Evolutionary conservation across 805 yeast genomes (phyloP), one percentile per base, ranked within the genome.

Genomic region (Wickerhamiella azymoides): DNA sequence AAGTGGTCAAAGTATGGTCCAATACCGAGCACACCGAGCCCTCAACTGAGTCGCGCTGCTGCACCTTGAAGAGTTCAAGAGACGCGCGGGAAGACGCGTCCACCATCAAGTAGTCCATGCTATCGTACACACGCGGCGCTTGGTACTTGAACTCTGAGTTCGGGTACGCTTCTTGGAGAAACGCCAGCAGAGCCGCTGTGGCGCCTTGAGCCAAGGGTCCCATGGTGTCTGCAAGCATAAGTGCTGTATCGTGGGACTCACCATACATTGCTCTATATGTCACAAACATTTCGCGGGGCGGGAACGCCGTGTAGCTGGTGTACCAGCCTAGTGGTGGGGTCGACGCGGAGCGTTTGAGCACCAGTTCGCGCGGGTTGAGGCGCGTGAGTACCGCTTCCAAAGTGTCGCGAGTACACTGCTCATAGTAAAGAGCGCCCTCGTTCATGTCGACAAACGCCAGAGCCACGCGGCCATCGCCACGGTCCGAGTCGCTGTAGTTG

Each of bases 381-480:
- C 96, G 70, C 0, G 89, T 69, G 1, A 92, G 64, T 36, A 84
- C 84, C 5, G 92, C 72, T 42, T 78, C 69, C 2, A 88, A 62
- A 21, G 77, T 79, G 5, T 68, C 72, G 17, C 79, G 56, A 1
- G 72, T 69, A 0, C 84, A 74, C 40, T 74, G 73, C 55, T 84
- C 84, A 2, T 80, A 81, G 54, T 27, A 17, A 10, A 84, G 73
- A 18, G 77, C 77, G 0, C 97, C 96, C 1, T 89, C 76, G 0
- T 92, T 80, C 0, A 89, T 67, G 62, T 92, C 98, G 37, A 80
- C 73, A 97, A 97, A 92, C 25, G 86, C 72, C 1, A 92, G 55
- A 0, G 95, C 95, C 3, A 86, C 69, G 19, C 68, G 67, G 17
- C 72, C 70, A 11, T 62, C 59, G 1, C 8, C 40, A 4, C 9